Evolutionary conservation across 1,284 basidiomycete species (phyloP), one percentile per base, ranked within the genome.

Genomic region (Polyporus tsugae): DNA sequence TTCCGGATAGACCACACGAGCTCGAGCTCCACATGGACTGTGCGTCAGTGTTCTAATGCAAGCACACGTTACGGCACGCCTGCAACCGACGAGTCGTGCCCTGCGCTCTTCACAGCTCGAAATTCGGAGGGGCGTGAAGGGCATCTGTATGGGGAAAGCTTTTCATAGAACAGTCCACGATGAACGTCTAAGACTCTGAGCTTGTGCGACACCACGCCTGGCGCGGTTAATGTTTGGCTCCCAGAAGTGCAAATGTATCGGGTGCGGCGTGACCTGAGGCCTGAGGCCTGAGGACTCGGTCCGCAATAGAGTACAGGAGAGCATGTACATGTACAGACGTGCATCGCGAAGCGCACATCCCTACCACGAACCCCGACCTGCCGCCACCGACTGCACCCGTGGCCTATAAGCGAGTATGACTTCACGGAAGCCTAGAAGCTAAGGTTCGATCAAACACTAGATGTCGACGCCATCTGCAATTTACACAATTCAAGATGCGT

Each of bases 381-480:
- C 57, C 11, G 22, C 46, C 52, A 53, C 33, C 52, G 39, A 68
- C 55, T 57, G 59, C 60, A 62, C 59, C 66, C 70, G 63, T 59
- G 33, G 22, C 52, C 53, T 60, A 2, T 52, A 19, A 25, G 38
- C 60, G n/a, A 29, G 29, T 49, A 59, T 67, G 60, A 65, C 63
- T 61, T 55, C 58, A 69, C 55, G 25, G 38, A 57, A 15, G 19
- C 22, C 52, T 46, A 65, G 60, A 59, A 62, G 25, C 41, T 59
- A 64, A 62, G 29, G 41, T 69, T 70, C 64, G 62, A 68, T 65
- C 71, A 52, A 19, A 52, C 53, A 44, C 39, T 22, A 62, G 61
- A 22, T 65, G 66, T 70, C 66, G 69, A 65, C 69, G 69, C 67
- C 69, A 67, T 72, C 71, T 72, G 68, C 15, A 53, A 13, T 41